phyloP scores from a whole-genome alignment of 768 basidiomycete genomes.

The Coprinellus aureogranulatus region DNA sequence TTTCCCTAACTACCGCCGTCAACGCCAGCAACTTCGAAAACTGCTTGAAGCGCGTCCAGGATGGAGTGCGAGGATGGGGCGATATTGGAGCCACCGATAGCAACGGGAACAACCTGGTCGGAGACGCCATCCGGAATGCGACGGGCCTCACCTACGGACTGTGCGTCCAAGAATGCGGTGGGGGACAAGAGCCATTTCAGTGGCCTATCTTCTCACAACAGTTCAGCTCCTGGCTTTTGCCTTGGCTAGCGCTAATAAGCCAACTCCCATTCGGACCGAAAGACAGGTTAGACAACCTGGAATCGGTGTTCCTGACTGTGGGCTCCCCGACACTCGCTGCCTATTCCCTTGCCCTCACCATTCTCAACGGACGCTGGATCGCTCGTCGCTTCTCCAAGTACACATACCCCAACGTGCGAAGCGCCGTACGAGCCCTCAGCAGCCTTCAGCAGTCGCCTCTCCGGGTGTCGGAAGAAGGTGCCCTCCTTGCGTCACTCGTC shows the following conservation, averaged over 20 bases:
- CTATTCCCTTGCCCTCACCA: slow-evolving; percentile 44
- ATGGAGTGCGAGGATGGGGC: slow-evolving; percentile 10
- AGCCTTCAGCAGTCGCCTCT: slow-evolving; percentile 44
- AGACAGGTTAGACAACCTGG: slow-evolving; percentile 39
- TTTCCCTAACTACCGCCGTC: no score
- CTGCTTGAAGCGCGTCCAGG: slow-evolving; percentile 19
- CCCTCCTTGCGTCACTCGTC: slow-evolving; percentile 38
- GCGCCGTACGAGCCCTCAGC: slow-evolving; percentile 33
- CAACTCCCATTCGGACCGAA: slow-evolving; percentile 48
- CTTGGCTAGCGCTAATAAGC: slow-evolving; percentile 48
- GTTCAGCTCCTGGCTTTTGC: slow-evolving; percentile 45
- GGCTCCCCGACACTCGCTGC: slow-evolving; percentile 45
- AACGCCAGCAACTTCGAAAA: slow-evolving; percentile 13
- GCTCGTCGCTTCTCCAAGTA: slow-evolving; percentile 27
- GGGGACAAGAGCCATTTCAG: slow-evolving; percentile 23
- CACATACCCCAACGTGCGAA: slow-evolving; percentile 26
- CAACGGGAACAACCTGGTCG: slow-evolving; percentile 21
- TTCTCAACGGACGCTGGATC: slow-evolving; percentile 45
- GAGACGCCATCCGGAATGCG: slow-evolving; percentile 19
- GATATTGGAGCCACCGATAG: slow-evolving; percentile 24
- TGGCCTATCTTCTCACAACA: slow-evolving; percentile 38
- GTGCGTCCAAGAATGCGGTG: slow-evolving; percentile 27
- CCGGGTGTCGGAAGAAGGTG: slow-evolving; percentile 22
- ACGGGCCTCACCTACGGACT: slow-evolving; percentile 29
- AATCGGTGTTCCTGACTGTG: slow-evolving; percentile 40